A percentile compares a stretch with the other conserved stretches of the same genome.
These are phyloP conservation scores for Boletus subcaerulescens DNA, from an alignment of 768 basidiomycete species.

Conservation along the genomic window DNA sequence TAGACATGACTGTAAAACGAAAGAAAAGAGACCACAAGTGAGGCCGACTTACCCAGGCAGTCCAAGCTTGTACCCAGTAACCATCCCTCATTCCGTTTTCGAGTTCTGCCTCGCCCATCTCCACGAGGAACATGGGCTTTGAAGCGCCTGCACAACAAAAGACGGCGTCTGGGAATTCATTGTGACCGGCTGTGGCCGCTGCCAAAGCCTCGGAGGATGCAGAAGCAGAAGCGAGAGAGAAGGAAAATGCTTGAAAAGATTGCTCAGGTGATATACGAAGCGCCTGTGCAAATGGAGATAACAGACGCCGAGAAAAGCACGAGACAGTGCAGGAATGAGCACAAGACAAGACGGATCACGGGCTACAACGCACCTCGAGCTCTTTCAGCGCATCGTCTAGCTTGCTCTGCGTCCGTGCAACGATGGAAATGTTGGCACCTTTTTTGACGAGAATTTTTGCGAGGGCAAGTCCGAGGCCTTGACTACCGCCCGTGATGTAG, in stretches of 20 bases:
- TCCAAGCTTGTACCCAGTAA: slow-evolving; percentile 45
- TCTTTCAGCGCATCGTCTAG: slow-evolving; percentile 56
- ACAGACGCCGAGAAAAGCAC: background rate
- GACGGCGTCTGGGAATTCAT: slow-evolving; percentile 67
- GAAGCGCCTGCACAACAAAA: slow-evolving; percentile 78
- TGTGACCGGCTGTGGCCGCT: slow-evolving; percentile 53
- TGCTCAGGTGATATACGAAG: slow-evolving; percentile 55
- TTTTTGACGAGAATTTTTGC: slow-evolving; percentile 60
- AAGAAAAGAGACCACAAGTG: background rate
- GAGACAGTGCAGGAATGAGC: background rate
- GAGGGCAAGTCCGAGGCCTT: slow-evolving; percentile 76
- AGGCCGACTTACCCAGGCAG: slow-evolving; percentile 38
- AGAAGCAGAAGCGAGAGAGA: slow-evolving; percentile 51
- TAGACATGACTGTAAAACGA: slow-evolving; percentile 25
- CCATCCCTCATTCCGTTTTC: slow-evolving; percentile 37
- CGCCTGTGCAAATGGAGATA: slow-evolving; percentile 35
- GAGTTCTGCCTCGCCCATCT: slow-evolving; percentile 59
- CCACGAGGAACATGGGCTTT: slow-evolving; percentile 72
- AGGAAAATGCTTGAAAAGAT: slow-evolving; percentile 63
- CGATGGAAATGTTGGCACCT: slow-evolving; percentile 84
- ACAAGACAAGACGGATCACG: too few relatives aligned
- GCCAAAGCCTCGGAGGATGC: slow-evolving; percentile 61
- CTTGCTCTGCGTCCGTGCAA: slow-evolving; percentile 69
- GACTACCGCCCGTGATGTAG: slow-evolving; percentile 82
- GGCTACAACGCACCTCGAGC: slow-evolving; percentile 54